phyloP scores from a whole-genome alignment of 2,329 filamentous ascomycete genomes.

The Pleomassaria siparia region DNA sequence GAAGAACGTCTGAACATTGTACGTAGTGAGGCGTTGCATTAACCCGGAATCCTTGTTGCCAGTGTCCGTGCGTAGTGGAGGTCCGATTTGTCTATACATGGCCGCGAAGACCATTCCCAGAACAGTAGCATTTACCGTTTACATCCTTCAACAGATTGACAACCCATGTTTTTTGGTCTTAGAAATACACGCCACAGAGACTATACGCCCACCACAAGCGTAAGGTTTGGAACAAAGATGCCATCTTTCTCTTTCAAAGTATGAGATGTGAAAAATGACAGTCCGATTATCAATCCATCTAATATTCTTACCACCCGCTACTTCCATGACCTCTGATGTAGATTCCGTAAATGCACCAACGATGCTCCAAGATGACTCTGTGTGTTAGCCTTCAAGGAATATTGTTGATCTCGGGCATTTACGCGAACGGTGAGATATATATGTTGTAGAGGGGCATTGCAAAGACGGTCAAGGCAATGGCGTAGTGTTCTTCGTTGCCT shows the following conservation, averaged over 20 bases:
- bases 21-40: not conserved
- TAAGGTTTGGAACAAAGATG: conserved; percentile 46
- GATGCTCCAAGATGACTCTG: conserved; percentile 61
- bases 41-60: too few species aligned
- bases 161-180: conserved; percentile 39
- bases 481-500: conserved; percentile 3
- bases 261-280: conserved; percentile 44
- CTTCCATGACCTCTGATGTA: conserved; percentile 62
- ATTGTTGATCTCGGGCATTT: conserved; percentile 17
- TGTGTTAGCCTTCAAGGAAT: conserved; percentile 22
- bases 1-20: not conserved
- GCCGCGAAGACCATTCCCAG: conserved; percentile 49
- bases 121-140: conserved; percentile 47
- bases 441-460: conserved; percentile 13
- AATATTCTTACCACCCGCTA: conserved; percentile 49
- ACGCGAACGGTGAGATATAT: conserved; percentile 17
- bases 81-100: conserved; percentile 36
- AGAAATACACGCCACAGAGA: conserved; percentile 43
- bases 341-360: conserved; percentile 69
- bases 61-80: not conserved
- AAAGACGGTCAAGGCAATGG: conserved; percentile 16
- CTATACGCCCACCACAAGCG: conserved; percentile 41
- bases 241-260: conserved; percentile 41
- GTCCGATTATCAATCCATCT: conserved; percentile 71
- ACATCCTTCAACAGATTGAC: conserved; percentile 42